Percentiles rank a stretch among this genome's conserved stretches.
phyloP scores from a whole-genome alignment of 352 stramenopile genomes.

The Globisporangium polare region DNA sequence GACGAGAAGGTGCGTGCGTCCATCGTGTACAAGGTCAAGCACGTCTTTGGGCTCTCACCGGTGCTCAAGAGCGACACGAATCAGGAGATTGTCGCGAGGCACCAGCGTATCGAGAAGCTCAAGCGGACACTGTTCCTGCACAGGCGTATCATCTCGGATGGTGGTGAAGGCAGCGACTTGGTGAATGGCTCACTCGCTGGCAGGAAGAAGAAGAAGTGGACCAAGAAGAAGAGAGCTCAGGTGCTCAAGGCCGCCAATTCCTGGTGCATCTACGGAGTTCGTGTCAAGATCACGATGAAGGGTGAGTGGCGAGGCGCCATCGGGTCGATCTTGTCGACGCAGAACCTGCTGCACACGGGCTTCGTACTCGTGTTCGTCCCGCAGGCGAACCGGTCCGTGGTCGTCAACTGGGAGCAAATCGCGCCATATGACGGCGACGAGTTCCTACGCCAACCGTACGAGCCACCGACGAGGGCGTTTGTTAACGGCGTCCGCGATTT shows the following conservation, averaged over 20 bases:
- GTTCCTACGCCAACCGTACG: constrained; percentile 35
- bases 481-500: constrained; percentile 37
- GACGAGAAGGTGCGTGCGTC: constrained; percentile 36
- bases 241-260: constrained; percentile 33
- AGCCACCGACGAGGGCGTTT: constrained; percentile 23
- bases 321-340: constrained; percentile 54
- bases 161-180: constrained; percentile 7
- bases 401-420: constrained; percentile 56
- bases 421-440: constrained; percentile 41
- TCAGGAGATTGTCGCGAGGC: constrained; percentile 34
- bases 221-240: constrained; percentile 27
- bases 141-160: constrained; percentile 10
- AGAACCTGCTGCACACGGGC: constrained; percentile 57
- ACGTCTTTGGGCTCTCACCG: constrained; percentile 33
- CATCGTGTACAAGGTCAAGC: constrained; percentile 36
- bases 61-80: constrained; percentile 54
- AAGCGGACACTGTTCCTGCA: constrained; percentile 50
- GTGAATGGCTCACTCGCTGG: not conserved
- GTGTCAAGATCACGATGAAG: constrained; percentile 41
- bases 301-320: constrained; percentile 45
- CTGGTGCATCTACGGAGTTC: constrained; percentile 50
- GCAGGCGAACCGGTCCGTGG: constrained; percentile 45
- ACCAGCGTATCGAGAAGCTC: constrained; percentile 34
- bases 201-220: constrained; percentile 41
- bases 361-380: constrained; percentile 59